These are phyloP conservation scores for Fusarium subglutinans DNA, from an alignment of 2,329 filamentous ascomycete genomes.

Conservation along the genomic window DNA sequence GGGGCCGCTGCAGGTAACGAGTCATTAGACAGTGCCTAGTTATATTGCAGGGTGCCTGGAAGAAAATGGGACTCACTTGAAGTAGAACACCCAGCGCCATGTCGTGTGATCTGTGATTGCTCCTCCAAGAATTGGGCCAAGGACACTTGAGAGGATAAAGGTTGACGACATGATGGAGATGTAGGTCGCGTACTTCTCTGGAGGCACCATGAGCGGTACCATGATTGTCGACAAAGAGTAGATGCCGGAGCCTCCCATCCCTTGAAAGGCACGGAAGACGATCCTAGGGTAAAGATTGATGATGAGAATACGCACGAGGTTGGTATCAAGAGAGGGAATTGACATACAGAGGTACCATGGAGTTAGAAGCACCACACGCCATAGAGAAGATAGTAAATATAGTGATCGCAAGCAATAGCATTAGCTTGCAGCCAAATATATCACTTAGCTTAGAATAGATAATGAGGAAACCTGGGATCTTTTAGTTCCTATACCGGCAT, in stretches of 20 bases:
- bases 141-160: slow-evolving; percentile 9
- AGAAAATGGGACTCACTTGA: slow-evolving; percentile 2
- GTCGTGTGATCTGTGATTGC: slow-evolving; percentile 11
- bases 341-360: neutral
- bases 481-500: neutral
- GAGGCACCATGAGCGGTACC: slow-evolving; percentile 16
- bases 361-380: slow-evolving; percentile 1
- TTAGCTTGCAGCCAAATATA: slow-evolving; percentile 21
- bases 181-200: slow-evolving; percentile 19
- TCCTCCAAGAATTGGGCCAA: slow-evolving; percentile 10
- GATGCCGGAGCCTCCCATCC: slow-evolving; percentile 27
- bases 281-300: neutral
- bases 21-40: too few species aligned
- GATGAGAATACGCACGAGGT: neutral
- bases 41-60: neutral
- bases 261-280: slow-evolving; percentile 28
- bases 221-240: slow-evolving; percentile 23
- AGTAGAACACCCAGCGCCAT: slow-evolving; percentile 14
- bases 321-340: neutral
- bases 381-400: slow-evolving; percentile 26
- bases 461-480: slow-evolving; percentile 16
- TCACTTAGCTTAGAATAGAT: slow-evolving; percentile 31
- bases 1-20: neutral
- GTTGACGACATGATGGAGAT: slow-evolving; percentile 22
- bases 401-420: slow-evolving; percentile 13